Evolutionary conservation across 225 moss, liverwort and hornwort genomes (phyloP), one percentile per base, ranked within the genome.

Genomic region (Polytrichum formosum): DNA sequence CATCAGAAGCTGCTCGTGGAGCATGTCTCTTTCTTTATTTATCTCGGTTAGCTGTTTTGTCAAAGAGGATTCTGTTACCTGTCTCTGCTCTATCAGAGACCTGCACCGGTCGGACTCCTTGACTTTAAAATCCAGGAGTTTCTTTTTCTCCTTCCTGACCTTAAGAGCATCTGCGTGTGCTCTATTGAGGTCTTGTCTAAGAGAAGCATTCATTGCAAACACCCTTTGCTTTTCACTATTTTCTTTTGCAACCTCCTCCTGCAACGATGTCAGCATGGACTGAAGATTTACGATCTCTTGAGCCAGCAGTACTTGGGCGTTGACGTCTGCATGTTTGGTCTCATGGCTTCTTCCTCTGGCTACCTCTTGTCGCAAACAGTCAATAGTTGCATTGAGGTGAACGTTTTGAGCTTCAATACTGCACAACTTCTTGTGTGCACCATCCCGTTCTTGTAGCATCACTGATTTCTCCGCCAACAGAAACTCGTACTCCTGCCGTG

Each of bases 251-350:
- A 77, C 56, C 62, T 86, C 82, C 9, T 75, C 86, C 67, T 82
- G 77, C n/a, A 68, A n/a, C 1, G 73, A 73, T 28, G 0, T 77
- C 1, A 82, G 19, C 33, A 86, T 77, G 0, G 80, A 82, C 1
- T 70, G 80, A 65, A 83, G 82, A 75, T 83, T 83, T 0, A 83
- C 31, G 70, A 86, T 73, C 67, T 86, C 82, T 77, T 86, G 86
- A 53, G 74, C 73, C 75, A 86, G 77, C 5, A 86, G 65, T 54
- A 86, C 23, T 67, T 82, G 72, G 2, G 17, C 33, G 55, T 65
- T 67, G 23, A 20, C 73, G 56, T 26, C 75, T 28, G 74, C 63
- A 0, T 28, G 23, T 0, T 65, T 66, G 3, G 26, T 19, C 10
- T 18, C 5, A 66, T 77, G 53, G 19, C 56, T 67, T 16, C 18